phyloP scores from a whole-genome alignment of 805 yeast species.

The Komagataella kurtzmanii region DNA sequence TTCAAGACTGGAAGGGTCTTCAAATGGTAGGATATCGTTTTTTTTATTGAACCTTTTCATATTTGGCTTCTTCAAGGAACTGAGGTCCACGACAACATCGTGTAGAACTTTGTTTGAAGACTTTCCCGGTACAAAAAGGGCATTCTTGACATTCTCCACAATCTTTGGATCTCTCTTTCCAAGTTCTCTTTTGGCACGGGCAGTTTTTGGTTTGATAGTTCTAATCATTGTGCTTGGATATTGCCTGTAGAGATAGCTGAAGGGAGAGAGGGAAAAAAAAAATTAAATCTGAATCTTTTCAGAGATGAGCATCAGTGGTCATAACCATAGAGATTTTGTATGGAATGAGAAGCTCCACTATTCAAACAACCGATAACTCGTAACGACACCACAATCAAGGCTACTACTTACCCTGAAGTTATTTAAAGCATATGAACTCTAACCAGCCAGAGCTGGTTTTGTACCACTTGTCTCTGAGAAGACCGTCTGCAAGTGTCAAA shows the following conservation, averaged over 20 bases:
- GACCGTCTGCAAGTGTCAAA: slow-evolving; percentile 36
- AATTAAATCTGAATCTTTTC: not conserved
- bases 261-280: not conserved
- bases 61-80: slow-evolving; percentile 85
- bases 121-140: slow-evolving; percentile 84
- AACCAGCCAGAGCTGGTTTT: slow-evolving; percentile 27
- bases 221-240: slow-evolving; percentile 18
- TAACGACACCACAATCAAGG: not conserved
- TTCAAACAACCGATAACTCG: not conserved
- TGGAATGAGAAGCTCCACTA: not conserved
- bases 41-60: slow-evolving; percentile 78
- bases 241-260: not conserved
- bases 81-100: slow-evolving; percentile 78
- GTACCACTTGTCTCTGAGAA: slow-evolving; percentile 60
- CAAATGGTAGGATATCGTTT: slow-evolving; percentile 87
- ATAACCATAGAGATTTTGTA: not conserved
- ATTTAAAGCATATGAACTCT: not conserved
- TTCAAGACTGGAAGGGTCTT: slow-evolving; percentile 73
- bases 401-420: not conserved
- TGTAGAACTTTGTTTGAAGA: slow-evolving; percentile 69
- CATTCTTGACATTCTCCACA: slow-evolving; percentile 81
- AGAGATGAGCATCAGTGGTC: not conserved
- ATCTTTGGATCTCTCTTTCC: slow-evolving; percentile 81
- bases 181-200: slow-evolving; percentile 88
- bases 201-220: slow-evolving; percentile 77